These are phyloP conservation scores for Rhododendron ovatum DNA, from an alignment of 148 eudicot species.

Conservation along the genomic window DNA sequence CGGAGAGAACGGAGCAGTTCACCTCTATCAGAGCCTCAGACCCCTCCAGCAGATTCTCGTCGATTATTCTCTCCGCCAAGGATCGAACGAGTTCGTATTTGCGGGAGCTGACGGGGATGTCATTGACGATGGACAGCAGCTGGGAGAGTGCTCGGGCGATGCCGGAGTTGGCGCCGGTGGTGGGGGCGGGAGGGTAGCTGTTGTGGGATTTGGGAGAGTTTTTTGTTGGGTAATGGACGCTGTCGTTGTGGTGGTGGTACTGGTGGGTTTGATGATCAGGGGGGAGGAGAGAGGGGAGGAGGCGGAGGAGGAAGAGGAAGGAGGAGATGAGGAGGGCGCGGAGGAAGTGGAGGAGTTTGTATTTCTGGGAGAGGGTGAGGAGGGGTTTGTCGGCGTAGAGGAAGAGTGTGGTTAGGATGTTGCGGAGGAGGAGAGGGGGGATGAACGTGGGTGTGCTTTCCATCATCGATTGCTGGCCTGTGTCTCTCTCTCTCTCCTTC, in stretches of 20 bases:
- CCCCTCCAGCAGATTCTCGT: conserved; percentile 50
- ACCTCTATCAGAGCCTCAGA: conserved; percentile 36
- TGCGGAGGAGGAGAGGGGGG: conserved; percentile 34
- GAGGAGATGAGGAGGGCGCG: conserved; percentile 28
- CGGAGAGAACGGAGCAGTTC: conserved; percentile 42
- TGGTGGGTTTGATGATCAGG: neutral
- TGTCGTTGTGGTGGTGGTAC: neutral
- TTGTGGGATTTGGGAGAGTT: neutral
- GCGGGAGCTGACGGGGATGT: conserved; percentile 64
- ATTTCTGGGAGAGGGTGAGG: conserved; percentile 14
- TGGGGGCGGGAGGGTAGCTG: neutral
- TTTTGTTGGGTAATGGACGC: neutral
- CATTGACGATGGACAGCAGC: conserved; percentile 40
- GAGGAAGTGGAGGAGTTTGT: conserved; percentile 37
- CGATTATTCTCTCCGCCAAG: conserved; percentile 53
- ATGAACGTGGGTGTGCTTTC: conserved; percentile 24
- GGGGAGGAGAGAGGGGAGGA: conserved; percentile 21
- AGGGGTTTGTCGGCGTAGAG: conserved; percentile 33
- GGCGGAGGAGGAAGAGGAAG: conserved; percentile 33
- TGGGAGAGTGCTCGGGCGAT: conserved; percentile 64
- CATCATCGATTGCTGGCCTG: conserved; percentile 4
- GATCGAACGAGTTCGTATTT: conserved; percentile 66
- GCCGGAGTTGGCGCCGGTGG: conserved; percentile 24
- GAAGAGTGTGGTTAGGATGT: conserved; percentile 33
- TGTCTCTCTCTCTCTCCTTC: neutral